A percentile compares a stretch with the other conserved stretches of the same genome.
Evolutionary conservation across 23 red algal genomes (phyloP).

Genomic region (Agarophyton chilense): DNA sequence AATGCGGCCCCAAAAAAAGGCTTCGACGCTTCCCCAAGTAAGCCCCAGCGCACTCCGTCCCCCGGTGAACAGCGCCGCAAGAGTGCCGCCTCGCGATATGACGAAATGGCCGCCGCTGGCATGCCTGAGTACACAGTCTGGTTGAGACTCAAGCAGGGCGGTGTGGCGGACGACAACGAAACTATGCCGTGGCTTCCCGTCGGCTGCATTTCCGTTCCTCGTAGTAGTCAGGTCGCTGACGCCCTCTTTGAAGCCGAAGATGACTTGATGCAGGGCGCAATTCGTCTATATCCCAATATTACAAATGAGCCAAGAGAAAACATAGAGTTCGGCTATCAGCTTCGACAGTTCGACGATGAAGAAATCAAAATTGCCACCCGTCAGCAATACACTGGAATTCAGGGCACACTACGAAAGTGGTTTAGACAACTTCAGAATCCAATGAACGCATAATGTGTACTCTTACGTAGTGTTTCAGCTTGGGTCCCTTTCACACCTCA

Average conservation of each 20-base stretch:
- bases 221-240: conserved; percentile 58
- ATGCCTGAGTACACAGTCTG: conserved; percentile 86
- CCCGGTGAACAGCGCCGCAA: conserved; percentile 41
- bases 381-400: conserved; percentile 36
- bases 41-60: conserved; percentile 47
- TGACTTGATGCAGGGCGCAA: conserved; percentile 71
- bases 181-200: conserved; percentile 78
- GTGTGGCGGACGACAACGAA: conserved; percentile 37
- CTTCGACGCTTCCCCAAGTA: conserved; percentile 29
- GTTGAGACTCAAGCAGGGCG: conserved; percentile 66
- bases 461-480: not conserved
- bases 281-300: conserved; percentile 78
- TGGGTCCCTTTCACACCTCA: not conserved
- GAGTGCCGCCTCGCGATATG: conserved; percentile 68
- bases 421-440: conserved; percentile 60
- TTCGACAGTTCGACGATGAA: conserved; percentile 81
- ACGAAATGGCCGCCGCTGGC: conserved; percentile 73
- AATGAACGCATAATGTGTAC: conserved; percentile 15
- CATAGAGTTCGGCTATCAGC: conserved; percentile 79
- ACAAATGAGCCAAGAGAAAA: conserved; percentile 63
- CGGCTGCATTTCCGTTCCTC: conserved; percentile 68
- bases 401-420: conserved; percentile 42
- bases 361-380: conserved; percentile 49
- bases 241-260: conserved; percentile 79
- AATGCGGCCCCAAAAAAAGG: conserved; percentile 42